phyloP scores from a whole-genome alignment of 2,329 filamentous ascomycete species.

The Aquanectria penicillioides region DNA sequence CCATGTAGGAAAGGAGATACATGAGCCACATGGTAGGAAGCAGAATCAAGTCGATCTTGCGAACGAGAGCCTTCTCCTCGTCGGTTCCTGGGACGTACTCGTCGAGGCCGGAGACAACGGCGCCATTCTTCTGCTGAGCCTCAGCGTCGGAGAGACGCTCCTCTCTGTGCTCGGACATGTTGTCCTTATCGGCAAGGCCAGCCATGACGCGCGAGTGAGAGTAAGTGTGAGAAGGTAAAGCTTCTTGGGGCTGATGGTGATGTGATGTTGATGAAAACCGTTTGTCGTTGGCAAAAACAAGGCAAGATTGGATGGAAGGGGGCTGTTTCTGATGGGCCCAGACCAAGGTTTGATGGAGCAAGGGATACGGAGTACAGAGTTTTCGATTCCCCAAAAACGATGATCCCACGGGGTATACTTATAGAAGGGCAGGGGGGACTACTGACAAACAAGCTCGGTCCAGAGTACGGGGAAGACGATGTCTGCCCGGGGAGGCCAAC shows the following conservation, averaged over 20 bases:
- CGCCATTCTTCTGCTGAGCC: conserved; percentile 19
- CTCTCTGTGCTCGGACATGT: conserved; percentile 27
- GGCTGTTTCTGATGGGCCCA: background rate
- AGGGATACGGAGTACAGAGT: conserved; percentile 16
- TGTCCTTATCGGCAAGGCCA: conserved; percentile 9
- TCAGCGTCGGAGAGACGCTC: conserved; percentile 25
- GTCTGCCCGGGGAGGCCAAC: conserved; percentile 2
- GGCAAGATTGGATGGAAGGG: background rate
- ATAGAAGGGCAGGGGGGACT: conserved; percentile 5
- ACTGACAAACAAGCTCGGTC: background rate
- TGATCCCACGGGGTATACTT: conserved; percentile 19
- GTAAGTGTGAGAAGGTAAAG: too few species aligned
- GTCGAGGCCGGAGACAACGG: conserved; percentile 18
- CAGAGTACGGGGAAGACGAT: conserved; percentile 6
- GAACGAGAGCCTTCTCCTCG: conserved; percentile 47
- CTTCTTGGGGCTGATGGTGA: too few species aligned
- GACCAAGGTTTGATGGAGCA: conserved; percentile 4
- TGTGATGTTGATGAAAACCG: too few species aligned
- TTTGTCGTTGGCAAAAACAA: background rate
- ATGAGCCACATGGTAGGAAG: conserved; percentile 66
- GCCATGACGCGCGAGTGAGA: too few species aligned
- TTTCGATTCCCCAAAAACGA: conserved; percentile 1
- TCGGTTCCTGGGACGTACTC: conserved; percentile 42
- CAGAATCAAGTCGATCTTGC: conserved; percentile 52
- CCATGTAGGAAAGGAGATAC: conserved; percentile 68